Base-by-base conservation (phyloP, 2,329 filamentous ascomycete species). In the Fusarium acutatum region DNA sequence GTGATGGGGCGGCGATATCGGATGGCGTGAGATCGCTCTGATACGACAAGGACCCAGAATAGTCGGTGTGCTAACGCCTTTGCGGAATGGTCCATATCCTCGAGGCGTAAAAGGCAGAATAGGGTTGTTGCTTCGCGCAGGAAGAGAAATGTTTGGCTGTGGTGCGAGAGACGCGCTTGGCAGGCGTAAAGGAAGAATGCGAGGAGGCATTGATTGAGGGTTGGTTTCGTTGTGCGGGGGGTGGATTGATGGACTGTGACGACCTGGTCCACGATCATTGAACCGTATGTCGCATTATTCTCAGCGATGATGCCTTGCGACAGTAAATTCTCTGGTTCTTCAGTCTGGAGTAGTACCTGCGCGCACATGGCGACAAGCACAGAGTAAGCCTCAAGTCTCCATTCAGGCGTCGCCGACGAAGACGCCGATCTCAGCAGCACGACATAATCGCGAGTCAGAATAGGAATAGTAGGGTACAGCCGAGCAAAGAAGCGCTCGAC, bases 141-240 rank as follows among this genome's bases (percentile, higher is more conserved):
- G 47, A 83, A 85, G 24, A 83, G 71, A 26, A 85, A 85, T 0
- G 84, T 83, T 40, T 83, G 83, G 53, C 81, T 83, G 66, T 86
- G 84, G 58, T 84, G 83, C 9, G 81, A 83, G 11, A 85, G 74
- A 17, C 80, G 78, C 4, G 83, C 82, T 52, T 86, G 83, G 47
- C 83, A 85, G 7, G 84, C 83, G 58, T 86, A 86, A 24, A 86
- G 79, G 56, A 86, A 85, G 70, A 86, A 86, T 4, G 81, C 80
- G 17, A 84, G 75, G 10, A 85, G 78, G 18, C 83, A 82, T 38
- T 81, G 79, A 44, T 85, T 81, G 15, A 85, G 77, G 7, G 78
- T 81, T 0, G 84, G 82, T 9, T 79, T 82, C 18, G 81, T 79
- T 34, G 77, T 78, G 7, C 81, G 76, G 0, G 79, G 79, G 1